Evolutionary conservation across 2,329 filamentous ascomycete genomes (phyloP).

Genomic region (Pseudocercospora cruenta): DNA sequence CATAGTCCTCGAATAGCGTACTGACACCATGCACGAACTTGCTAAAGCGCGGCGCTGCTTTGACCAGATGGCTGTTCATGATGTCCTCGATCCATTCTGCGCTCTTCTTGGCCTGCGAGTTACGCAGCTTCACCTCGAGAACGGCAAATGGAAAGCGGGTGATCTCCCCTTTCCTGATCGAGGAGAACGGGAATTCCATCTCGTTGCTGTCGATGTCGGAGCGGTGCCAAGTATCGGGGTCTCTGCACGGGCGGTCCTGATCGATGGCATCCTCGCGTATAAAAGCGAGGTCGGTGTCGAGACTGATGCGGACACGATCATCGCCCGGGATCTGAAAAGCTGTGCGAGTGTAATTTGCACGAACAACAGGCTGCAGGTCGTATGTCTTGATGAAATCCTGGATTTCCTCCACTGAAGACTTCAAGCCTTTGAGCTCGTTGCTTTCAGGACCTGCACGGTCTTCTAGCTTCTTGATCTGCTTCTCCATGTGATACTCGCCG

Average conservation of each 20-base stretch:
- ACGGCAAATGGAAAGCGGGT: constrained; percentile 88
- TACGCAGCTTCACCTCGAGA: constrained; percentile 83
- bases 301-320: constrained; percentile 84
- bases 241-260: constrained; percentile 79
- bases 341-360: constrained; percentile 90
- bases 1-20: constrained; percentile 86
- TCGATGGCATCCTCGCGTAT: constrained; percentile 79
- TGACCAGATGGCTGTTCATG: constrained; percentile 89
- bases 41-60: constrained; percentile 86
- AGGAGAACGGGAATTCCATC: constrained; percentile 84
- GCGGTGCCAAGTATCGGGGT: constrained; percentile 88
- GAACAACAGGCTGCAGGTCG: constrained; percentile 78
- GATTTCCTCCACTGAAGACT: constrained; percentile 72
- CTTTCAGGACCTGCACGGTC: constrained; percentile 71
- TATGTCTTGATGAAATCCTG: constrained; percentile 78
- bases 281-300: constrained; percentile 89
- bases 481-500: constrained; percentile 89
- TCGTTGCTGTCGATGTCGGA: constrained; percentile 80
- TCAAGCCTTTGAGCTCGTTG: constrained; percentile 69
- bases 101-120: constrained; percentile 60
- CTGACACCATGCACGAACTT: constrained; percentile 96
- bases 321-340: constrained; percentile 97
- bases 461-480: constrained; percentile 80
- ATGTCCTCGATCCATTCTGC: constrained; percentile 88
- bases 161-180: constrained; percentile 88